Conservation (phyloP, 2,329 filamentous ascomycete species). For the Penicillium vulpinum region DNA sequence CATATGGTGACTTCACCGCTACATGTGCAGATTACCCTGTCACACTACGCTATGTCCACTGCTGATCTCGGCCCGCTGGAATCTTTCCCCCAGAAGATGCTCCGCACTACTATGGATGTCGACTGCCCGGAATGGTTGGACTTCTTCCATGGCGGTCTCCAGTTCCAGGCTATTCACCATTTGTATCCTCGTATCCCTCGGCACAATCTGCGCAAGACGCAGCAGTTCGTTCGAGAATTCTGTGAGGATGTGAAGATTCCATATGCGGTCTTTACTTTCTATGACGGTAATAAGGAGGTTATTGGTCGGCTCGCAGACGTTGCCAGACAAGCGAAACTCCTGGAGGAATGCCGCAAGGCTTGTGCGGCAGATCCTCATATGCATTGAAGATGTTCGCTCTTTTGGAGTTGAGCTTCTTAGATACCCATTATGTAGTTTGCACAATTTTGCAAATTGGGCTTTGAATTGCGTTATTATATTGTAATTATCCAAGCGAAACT, state of each 20-base stretch:
- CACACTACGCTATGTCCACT: conserved; percentile 89
- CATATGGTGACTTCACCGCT: conserved; percentile 77
- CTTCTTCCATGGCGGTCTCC: conserved; percentile 81
- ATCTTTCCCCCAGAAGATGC: conserved; percentile 83
- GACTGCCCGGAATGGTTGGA: conserved; percentile 84
- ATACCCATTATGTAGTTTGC: background rate
- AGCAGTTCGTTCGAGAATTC: conserved; percentile 74
- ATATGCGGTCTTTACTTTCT: conserved; percentile 81
- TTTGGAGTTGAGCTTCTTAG: background rate
- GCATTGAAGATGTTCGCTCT: conserved; percentile 10
- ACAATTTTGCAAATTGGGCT: no score
- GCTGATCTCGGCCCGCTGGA: conserved; percentile 76
- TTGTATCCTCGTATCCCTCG: conserved; percentile 77
- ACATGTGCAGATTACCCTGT: conserved; percentile 87
- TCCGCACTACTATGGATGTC: conserved; percentile 89
- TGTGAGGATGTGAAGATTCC: conserved; percentile 77
- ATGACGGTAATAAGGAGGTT: conserved; percentile 74
- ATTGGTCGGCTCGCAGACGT: conserved; percentile 73
- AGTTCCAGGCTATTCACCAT: conserved; percentile 86
- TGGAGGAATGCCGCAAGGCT: conserved; percentile 66
- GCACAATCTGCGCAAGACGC: conserved; percentile 73
- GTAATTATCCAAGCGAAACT: no score
- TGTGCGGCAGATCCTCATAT: conserved; percentile 21
- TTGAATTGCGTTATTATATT: no score
- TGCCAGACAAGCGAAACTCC: conserved; percentile 69